Evolutionary conservation across 345 rosid species (phyloP).

Genomic region (Euphorbia tirucalli): DNA sequence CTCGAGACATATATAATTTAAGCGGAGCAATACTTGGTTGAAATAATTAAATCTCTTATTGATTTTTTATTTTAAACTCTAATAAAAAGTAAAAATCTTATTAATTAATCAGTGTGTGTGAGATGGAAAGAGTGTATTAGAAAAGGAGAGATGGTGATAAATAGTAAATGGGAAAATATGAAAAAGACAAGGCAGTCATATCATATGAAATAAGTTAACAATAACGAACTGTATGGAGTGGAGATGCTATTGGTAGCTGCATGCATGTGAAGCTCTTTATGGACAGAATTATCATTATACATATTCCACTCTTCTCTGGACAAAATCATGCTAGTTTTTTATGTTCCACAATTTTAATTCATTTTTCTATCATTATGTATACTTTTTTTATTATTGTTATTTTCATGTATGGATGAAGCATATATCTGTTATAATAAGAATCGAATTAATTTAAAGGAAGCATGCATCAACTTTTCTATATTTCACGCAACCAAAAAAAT

Average conservation of each 20-base stretch:
- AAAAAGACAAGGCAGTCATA: not conserved
- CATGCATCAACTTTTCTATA: no score
- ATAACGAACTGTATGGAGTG: no score
- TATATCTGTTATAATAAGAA: not conserved
- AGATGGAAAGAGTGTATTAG: no score
- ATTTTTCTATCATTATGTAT: not conserved
- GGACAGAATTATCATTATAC: constrained; percentile 5
- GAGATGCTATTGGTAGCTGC: not conserved
- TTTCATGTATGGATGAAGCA: not conserved
- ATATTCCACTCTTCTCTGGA: not conserved
- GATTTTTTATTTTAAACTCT: no score
- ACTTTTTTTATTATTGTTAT: not conserved
- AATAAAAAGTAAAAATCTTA: no score
- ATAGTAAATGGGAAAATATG: not conserved
- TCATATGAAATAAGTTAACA: not conserved
- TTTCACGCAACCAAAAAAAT: not conserved
- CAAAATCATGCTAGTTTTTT: not conserved
- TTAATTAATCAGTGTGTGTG: no score
- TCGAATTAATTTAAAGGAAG: not conserved
- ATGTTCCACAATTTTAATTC: not conserved
- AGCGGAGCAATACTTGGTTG: no score
- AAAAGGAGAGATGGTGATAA: not conserved
- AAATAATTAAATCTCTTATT: no score
- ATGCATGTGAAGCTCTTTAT: constrained; percentile 5
- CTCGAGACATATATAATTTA: no score